Base-by-base conservation (phyloP, 306 rosid genomes). In the Corylus heterophylla region DNA sequence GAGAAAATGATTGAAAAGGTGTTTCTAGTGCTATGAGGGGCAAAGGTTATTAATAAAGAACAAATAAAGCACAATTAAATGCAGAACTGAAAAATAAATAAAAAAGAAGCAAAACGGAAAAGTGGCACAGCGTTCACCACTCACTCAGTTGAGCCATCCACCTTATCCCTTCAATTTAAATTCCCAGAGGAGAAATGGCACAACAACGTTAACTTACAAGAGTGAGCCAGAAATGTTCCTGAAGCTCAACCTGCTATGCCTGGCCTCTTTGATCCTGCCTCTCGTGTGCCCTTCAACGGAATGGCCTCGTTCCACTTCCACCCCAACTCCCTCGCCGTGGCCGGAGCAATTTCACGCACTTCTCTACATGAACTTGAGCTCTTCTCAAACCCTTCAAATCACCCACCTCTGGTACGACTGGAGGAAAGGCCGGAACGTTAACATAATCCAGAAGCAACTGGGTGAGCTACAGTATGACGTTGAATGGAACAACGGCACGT, bases 391-490 rank as follows among this genome's bases (percentile, higher is more conserved):
- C n/a, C 82, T 88, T 67, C 80, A 88, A 67, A 70, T 88, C 6
- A 82, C 83, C 35, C 85, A 86, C 80, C 74, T 86, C 0, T 88
- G 89, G 92, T 88, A 88, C 75, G 91, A 88, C 83, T 88, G 91
- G 91, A 82, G 85, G 5, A 61, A 22, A 54, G 85, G 91, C 52
- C 72, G 86, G n/a, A 86, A 86, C 74, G 89, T 77, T 12, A 82
- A 88, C 83, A 86, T 88, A 12, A 68, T 76, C 49, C 86, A 84
- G 56, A 77, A 59, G 55, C 89, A 88, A 72, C 74, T 86, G 0
- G 82, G 62, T 6, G 82, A 75, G 49, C 10, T 79, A 0, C 20
- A 71, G 25, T 88, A 86, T 47, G 89, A 84, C 78, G 20, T 88
- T 8, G 89, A 86, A 78, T 88, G 92, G 92, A 58, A 88, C 82